Percentiles rank a stretch among this genome's conserved stretches.
phyloP scores from a whole-genome alignment of 148 eudicot genomes.

The Polygonum maritimum region DNA sequence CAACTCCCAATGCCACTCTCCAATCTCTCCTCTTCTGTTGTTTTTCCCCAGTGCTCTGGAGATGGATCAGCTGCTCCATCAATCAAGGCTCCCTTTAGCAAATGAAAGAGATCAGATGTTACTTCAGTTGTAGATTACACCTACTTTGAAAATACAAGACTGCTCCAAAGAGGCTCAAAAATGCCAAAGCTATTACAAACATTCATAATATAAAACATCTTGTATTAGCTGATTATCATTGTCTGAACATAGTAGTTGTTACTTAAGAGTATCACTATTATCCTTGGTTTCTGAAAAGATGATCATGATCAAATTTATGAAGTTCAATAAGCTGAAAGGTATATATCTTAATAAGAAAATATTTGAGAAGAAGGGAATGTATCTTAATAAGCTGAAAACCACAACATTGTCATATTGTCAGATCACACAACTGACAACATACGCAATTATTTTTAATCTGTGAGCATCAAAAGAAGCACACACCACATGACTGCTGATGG shows the following conservation, averaged over 20 bases:
- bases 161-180: not conserved
- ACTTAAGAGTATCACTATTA: not conserved
- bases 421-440: not conserved
- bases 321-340: not conserved
- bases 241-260: not conserved
- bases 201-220: not conserved
- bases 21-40: slow-evolving; percentile 76
- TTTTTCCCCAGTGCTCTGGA: slow-evolving; percentile 97
- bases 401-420: not conserved
- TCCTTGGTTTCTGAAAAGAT: not conserved
- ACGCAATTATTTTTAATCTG: not conserved
- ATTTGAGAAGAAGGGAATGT: not conserved
- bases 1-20: slow-evolving; percentile 93
- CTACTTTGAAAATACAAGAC: not conserved
- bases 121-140: not conserved
- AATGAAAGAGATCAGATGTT: slow-evolving; percentile 11
- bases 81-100: slow-evolving; percentile 63
- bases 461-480: slow-evolving; percentile 13
- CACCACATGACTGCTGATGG: slow-evolving; percentile 83
- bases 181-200: not conserved
- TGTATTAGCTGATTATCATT: not conserved
- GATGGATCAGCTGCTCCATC: slow-evolving; percentile 96
- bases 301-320: not conserved
- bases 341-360: not conserved
- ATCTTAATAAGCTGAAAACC: not conserved